Conservation (phyloP, 331 rosid genomes). For the Phaseolus coccineus region DNA sequence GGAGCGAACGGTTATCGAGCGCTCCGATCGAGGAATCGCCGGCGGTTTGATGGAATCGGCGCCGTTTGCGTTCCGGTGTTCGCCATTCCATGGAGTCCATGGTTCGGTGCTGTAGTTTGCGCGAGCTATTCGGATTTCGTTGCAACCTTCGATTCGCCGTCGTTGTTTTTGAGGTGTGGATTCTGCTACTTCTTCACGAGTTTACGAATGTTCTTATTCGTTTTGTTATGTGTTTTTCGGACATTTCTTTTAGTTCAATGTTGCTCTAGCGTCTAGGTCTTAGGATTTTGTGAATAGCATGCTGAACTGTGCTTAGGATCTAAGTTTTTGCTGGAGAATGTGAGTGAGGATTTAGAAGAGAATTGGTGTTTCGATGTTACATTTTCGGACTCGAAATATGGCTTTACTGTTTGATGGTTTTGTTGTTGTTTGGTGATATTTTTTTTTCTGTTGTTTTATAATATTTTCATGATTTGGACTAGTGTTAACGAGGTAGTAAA, state of each 20-base stretch:
- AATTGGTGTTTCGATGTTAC: slow-evolving; percentile 2
- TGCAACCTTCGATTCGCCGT: slow-evolving; percentile 57
- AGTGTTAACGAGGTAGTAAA: background rate
- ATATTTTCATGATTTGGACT: slow-evolving; percentile 8
- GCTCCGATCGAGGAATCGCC: slow-evolving; percentile 59
- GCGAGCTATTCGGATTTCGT: slow-evolving; percentile 56
- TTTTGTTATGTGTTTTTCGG: background rate
- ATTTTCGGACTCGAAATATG: slow-evolving; percentile 33
- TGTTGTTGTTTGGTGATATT: background rate
- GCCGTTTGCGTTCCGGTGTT: slow-evolving; percentile 40
- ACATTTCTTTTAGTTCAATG: slow-evolving; percentile 32
- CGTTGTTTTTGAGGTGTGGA: slow-evolving; percentile 74
- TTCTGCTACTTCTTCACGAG: slow-evolving; percentile 30
- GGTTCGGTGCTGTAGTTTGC: slow-evolving; percentile 60
- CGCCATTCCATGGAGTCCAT: slow-evolving; percentile 72
- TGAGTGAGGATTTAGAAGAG: background rate
- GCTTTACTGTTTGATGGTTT: background rate
- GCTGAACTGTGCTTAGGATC: slow-evolving; percentile 28
- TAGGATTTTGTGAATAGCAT: slow-evolving; percentile 7
- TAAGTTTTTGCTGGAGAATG: slow-evolving; percentile 44
- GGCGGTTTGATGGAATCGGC: slow-evolving; percentile 76
- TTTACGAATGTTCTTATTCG: background rate
- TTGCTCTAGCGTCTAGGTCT: slow-evolving; percentile 18
- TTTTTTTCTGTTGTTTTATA: slow-evolving; percentile 20
- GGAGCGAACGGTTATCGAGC: slow-evolving; percentile 48